Percentiles rank a stretch among this genome's conserved stretches.
These are phyloP conservation scores for Lunularia cruciata DNA, from an alignment of 225 moss, liverwort and hornwort species.

Conservation along the genomic window DNA sequence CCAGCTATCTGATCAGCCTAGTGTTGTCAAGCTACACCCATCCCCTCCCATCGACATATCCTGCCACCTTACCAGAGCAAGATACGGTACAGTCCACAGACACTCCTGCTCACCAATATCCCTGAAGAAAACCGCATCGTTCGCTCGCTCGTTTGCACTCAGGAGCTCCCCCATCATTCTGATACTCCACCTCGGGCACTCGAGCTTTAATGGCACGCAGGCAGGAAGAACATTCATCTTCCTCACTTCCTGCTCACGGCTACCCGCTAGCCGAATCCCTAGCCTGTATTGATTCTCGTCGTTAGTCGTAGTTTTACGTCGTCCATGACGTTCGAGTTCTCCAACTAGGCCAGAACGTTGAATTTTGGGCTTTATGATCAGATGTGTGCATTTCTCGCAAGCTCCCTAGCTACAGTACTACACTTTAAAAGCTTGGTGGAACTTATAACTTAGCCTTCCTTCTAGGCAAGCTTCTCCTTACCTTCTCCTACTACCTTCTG, in stretches of 20 bases:
- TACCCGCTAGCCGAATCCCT: too few relatives aligned
- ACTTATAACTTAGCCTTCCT: too few relatives aligned
- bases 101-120: background rate
- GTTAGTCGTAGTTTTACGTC: too few relatives aligned
- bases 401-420: too few relatives aligned
- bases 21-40: background rate
- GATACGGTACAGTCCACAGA: background rate
- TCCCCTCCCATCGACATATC: background rate
- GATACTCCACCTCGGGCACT: too few relatives aligned
- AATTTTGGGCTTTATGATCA: background rate
- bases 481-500: too few relatives aligned
- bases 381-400: background rate
- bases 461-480: too few relatives aligned
- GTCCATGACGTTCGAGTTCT: too few relatives aligned
- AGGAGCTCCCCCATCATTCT: too few relatives aligned
- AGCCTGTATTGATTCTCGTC: too few relatives aligned
- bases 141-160: too few relatives aligned
- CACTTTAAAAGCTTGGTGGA: too few relatives aligned
- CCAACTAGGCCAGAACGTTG: background rate
- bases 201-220: background rate
- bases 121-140: background rate
- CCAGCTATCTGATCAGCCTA: background rate
- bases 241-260: background rate
- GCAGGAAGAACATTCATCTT: slow-evolving; percentile 2
- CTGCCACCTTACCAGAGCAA: background rate